These are phyloP conservation scores for Adenanthera pavonina DNA, from an alignment of 306 rosid genomes.

Conservation along the genomic window DNA sequence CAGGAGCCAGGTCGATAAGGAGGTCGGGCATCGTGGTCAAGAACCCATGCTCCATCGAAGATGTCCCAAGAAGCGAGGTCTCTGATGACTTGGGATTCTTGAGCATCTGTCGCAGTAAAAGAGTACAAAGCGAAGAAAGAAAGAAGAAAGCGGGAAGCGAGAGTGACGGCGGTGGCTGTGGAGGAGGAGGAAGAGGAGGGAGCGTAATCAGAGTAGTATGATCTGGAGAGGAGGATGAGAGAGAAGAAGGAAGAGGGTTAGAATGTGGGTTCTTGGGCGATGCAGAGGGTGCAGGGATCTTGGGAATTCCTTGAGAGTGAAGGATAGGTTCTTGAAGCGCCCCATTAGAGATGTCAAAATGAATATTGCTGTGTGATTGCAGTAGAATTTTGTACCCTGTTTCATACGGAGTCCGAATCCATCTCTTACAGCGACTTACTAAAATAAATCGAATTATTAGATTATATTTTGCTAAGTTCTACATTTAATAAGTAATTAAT, in stretches of 20 bases:
- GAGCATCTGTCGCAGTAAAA: slow-evolving; percentile 27
- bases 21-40: slow-evolving; percentile 24
- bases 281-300: slow-evolving; percentile 39
- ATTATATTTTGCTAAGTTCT: too few species aligned
- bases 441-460: too few species aligned
- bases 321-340: slow-evolving; percentile 35
- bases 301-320: slow-evolving; percentile 26
- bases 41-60: slow-evolving; percentile 48
- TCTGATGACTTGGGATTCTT: neutral
- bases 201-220: slow-evolving; percentile 7
- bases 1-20: slow-evolving; percentile 39
- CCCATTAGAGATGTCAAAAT: slow-evolving; percentile 13
- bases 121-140: slow-evolving; percentile 27
- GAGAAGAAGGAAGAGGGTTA: slow-evolving; percentile 36
- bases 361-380: neutral
- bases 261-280: slow-evolving; percentile 49
- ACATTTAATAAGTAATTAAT: neutral
- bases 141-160: slow-evolving; percentile 17
- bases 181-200: slow-evolving; percentile 24
- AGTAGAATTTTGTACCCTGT: neutral
- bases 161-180: neutral
- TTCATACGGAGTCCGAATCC: neutral
- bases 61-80: slow-evolving; percentile 49
- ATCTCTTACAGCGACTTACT: too few species aligned
- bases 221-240: slow-evolving; percentile 44